phyloP scores from a whole-genome alignment of 306 rosid species.

The Vigna unguiculata region DNA sequence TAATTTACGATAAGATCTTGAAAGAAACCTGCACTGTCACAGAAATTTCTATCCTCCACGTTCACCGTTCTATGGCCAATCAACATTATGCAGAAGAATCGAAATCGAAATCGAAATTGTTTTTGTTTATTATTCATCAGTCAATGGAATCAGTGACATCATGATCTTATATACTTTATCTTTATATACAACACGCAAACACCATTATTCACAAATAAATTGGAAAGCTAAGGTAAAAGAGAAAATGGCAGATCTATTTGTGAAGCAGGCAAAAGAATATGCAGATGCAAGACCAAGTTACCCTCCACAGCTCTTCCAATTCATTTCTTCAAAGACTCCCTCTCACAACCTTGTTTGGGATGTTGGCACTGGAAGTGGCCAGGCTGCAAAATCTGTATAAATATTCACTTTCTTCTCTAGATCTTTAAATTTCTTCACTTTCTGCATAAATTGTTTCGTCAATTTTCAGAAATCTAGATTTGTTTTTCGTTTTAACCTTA shows the following conservation, averaged over 20 bases:
- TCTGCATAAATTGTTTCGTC: no score
- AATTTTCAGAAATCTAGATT: no score
- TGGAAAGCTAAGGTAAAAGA: neutral
- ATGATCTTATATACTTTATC: no score
- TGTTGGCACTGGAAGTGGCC: constrained; percentile 88
- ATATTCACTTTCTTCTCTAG: neutral
- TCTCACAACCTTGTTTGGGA: constrained; percentile 79
- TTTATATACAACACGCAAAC: no score
- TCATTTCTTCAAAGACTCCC: constrained; percentile 74
- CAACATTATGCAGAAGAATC: neutral
- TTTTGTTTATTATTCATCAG: neutral
- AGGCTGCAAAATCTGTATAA: constrained; percentile 75
- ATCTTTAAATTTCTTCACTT: neutral
- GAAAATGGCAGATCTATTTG: constrained; percentile 48
- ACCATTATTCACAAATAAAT: neutral
- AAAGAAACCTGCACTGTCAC: neutral
- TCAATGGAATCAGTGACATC: neutral
- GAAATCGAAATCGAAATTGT: neutral
- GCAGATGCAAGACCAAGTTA: constrained; percentile 67
- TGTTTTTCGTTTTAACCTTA: neutral
- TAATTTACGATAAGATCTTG: no score
- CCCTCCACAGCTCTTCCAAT: constrained; percentile 64
- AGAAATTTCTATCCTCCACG: no score
- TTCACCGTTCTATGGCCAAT: no score
- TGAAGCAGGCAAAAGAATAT: constrained; percentile 70